These are phyloP conservation scores for Agastache rugosa DNA, from an alignment of 257 asterid genomes.

Conservation along the genomic window DNA sequence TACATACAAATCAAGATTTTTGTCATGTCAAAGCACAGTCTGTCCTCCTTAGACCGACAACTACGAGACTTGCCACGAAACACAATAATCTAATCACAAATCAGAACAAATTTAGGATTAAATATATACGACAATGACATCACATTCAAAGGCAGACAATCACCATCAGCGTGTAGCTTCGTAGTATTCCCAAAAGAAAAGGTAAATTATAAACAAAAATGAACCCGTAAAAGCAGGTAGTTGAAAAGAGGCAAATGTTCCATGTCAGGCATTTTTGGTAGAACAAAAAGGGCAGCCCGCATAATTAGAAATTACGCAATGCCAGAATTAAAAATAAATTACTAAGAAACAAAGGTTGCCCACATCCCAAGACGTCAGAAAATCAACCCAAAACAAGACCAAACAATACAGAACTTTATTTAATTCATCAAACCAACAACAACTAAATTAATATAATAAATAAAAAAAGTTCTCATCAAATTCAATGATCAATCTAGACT, in stretches of 20 bases:
- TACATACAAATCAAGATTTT: not conserved
- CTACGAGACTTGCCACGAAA: not conserved
- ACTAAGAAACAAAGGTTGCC: constrained; percentile 24
- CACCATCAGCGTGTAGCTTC: constrained; percentile 9
- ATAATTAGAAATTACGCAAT: not conserved
- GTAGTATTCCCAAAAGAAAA: not conserved
- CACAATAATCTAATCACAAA: constrained; percentile 5
- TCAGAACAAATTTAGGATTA: not conserved
- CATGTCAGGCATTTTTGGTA: not conserved
- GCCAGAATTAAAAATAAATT: constrained; percentile 5
- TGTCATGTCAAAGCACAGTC: not conserved
- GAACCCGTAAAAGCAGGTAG: not conserved
- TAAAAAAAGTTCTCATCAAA: too few species aligned
- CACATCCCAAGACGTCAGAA: constrained; percentile 26
- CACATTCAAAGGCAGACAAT: constrained; percentile 24
- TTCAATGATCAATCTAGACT: not conserved
- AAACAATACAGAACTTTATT: not conserved
- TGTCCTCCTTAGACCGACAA: not conserved
- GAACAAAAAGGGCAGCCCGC: constrained; percentile 21
- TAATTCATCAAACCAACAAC: constrained; percentile 5
- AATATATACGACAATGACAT: not conserved
- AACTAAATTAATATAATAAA: not conserved
- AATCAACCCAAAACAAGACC: constrained; percentile 11
- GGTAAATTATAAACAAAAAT: not conserved
- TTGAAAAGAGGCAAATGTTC: constrained; percentile 1